Percentiles rank a stretch among this genome's conserved stretches.
These are phyloP conservation scores for Gyrodon lividus DNA, from an alignment of 768 basidiomycete species.

Conservation along the genomic window DNA sequence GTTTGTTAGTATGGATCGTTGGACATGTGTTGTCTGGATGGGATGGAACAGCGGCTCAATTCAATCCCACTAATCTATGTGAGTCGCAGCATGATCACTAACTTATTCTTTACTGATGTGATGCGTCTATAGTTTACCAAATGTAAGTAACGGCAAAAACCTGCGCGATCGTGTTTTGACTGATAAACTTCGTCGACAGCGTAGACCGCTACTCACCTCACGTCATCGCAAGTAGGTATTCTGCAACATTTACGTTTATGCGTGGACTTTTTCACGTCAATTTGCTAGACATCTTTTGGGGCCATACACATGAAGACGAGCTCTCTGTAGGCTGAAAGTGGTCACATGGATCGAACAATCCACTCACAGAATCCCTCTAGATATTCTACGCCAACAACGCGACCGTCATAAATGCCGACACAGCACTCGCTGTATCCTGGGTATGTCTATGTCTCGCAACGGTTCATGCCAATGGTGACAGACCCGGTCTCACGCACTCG, in stretches of 20 bases:
- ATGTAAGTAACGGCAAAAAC: slow-evolving; percentile 41
- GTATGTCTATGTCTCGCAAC: slow-evolving; percentile 19
- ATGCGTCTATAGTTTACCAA: slow-evolving; percentile 39
- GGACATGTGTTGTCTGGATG: slow-evolving; percentile 52
- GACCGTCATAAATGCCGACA: slow-evolving; percentile 52
- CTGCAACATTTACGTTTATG: too few species aligned
- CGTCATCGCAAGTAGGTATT: slow-evolving; percentile 41
- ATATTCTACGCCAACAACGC: slow-evolving; percentile 73
- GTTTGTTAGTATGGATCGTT: slow-evolving; percentile 45
- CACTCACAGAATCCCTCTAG: slow-evolving; percentile 27
- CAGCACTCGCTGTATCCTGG: slow-evolving; percentile 52
- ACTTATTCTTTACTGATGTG: not conserved
- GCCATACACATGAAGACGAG: slow-evolving; percentile 76
- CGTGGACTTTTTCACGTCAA: not conserved
- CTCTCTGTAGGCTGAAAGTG: slow-evolving; percentile 42
- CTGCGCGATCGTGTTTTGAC: too few species aligned
- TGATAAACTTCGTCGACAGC: slow-evolving; percentile 18
- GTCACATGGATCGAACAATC: too few species aligned
- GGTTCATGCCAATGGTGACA: slow-evolving; percentile 34
- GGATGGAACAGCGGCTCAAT: slow-evolving; percentile 40
- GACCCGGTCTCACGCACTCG: too few species aligned
- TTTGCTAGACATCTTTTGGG: slow-evolving; percentile 61
- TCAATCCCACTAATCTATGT: slow-evolving; percentile 47
- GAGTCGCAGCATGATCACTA: too few species aligned
- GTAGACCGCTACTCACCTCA: slow-evolving; percentile 49